Evolutionary conservation across 2,329 filamentous ascomycete genomes (phyloP).

Genomic region (Calonectria henricotiae): DNA sequence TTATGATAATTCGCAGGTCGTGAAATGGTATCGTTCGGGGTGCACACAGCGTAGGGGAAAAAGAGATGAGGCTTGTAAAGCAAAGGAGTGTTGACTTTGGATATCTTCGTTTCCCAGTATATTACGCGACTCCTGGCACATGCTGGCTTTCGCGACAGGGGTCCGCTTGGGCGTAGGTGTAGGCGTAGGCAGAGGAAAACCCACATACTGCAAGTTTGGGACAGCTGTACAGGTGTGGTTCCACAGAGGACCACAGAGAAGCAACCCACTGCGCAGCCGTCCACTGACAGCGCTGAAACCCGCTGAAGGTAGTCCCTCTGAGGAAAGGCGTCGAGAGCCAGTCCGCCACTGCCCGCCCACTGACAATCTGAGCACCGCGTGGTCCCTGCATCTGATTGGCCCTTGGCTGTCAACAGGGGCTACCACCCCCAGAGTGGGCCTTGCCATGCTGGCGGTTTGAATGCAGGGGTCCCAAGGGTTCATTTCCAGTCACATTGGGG

Average conservation of each 20-base stretch:
- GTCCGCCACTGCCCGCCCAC: conserved; percentile 24
- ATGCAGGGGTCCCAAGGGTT: conserved; percentile 40
- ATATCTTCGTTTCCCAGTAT: conserved; percentile 47
- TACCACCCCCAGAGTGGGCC: conserved; percentile 38
- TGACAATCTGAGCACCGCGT: conserved; percentile 32
- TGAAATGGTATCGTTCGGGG: conserved; percentile 38
- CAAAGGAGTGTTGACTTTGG: conserved; percentile 53
- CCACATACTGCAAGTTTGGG: conserved; percentile 29
- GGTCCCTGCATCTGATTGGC: conserved; percentile 39
- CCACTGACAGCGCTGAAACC: conserved; percentile 32
- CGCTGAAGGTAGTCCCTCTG: conserved; percentile 35
- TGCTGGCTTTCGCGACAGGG: conserved; percentile 52
- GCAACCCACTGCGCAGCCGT: conserved; percentile 26
- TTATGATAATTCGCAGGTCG: conserved; percentile 34
- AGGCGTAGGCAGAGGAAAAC: conserved; percentile 16
- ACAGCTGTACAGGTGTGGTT: conserved; percentile 29
- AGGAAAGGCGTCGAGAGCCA: conserved; percentile 30
- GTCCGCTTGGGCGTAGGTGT: conserved; percentile 54
- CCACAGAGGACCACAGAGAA: conserved; percentile 29
- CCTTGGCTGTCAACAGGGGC: conserved; percentile 28
- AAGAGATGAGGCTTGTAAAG: conserved; percentile 48
- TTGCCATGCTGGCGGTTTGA: conserved; percentile 45
- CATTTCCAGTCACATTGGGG: conserved; percentile 35
- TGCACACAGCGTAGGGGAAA: conserved; percentile 41
- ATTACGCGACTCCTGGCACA: conserved; percentile 46